Percentiles rank a stretch among this genome's conserved stretches.
phyloP scores from a whole-genome alignment of 495 filamentous ascomycete species.

The Emericellopsis terricola region DNA sequence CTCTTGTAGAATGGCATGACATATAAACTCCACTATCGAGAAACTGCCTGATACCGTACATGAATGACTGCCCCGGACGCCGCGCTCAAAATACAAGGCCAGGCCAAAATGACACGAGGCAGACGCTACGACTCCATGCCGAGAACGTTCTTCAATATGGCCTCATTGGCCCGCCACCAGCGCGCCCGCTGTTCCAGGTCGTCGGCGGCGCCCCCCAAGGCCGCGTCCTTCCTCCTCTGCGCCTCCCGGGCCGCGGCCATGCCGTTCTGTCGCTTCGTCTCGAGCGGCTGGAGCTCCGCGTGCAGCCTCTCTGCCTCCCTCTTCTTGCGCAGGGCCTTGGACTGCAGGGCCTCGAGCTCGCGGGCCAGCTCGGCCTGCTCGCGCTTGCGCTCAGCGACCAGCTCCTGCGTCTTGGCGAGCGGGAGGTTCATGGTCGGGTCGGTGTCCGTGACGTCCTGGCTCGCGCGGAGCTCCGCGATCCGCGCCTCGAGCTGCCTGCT shows the following conservation, averaged over 20 bases:
- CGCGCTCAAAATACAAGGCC: too few relatives aligned
- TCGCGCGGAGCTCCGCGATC: conserved; percentile 33
- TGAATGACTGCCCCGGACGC: too few relatives aligned
- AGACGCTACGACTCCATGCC: conserved; percentile 26
- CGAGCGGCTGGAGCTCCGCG: conserved; percentile 51
- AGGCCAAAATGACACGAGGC: too few relatives aligned
- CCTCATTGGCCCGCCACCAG: conserved; percentile 63
- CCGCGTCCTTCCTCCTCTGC: conserved; percentile 54
- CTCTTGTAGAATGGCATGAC: too few relatives aligned
- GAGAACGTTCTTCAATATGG: conserved; percentile 43
- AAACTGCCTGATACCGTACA: too few relatives aligned
- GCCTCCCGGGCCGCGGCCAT: conserved; percentile 63
- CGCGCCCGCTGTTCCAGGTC: conserved; percentile 67
- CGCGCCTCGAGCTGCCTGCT: conserved; percentile 42
- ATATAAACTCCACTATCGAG: too few relatives aligned
- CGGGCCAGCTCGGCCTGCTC: conserved; percentile 47
- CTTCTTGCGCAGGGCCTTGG: conserved; percentile 48
- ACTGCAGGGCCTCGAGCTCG: conserved; percentile 46
- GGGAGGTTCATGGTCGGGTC: conserved; percentile 32
- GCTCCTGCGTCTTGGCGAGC: conserved; percentile 35
- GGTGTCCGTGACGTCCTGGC: conserved; percentile 14
- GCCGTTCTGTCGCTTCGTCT: conserved; percentile 49
- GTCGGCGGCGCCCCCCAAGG: conserved; percentile 46
- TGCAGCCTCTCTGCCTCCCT: conserved; percentile 55
- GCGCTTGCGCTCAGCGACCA: conserved; percentile 40